phyloP scores from a whole-genome alignment of 2,329 filamentous ascomycete genomes.

The Drechslera avenae region DNA sequence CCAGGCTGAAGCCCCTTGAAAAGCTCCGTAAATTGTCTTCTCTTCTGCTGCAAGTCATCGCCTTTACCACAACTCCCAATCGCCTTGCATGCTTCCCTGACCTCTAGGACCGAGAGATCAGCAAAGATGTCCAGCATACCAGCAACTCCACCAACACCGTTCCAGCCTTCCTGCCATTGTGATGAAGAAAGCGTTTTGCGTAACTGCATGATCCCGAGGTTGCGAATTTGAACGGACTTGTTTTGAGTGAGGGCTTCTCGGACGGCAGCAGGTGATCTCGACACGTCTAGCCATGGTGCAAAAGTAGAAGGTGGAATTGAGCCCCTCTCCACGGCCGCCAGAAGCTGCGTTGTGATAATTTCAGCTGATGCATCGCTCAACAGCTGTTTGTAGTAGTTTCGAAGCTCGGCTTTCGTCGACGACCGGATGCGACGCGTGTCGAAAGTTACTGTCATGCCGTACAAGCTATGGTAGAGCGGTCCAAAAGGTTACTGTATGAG shows the following conservation, averaged over 20 bases:
- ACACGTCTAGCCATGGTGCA: slow-evolving; percentile 33
- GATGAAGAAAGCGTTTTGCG: slow-evolving; percentile 19
- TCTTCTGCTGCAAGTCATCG: slow-evolving; percentile 21
- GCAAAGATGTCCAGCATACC: slow-evolving; percentile 33
- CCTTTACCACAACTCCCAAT: slow-evolving; percentile 23
- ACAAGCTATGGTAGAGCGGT: background rate
- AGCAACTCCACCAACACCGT: slow-evolving; percentile 29
- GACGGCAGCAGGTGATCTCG: slow-evolving; percentile 23
- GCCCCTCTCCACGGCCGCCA: slow-evolving; percentile 18
- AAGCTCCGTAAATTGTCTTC: slow-evolving; percentile 23
- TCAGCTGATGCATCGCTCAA: background rate
- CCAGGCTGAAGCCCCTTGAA: slow-evolving; percentile 31
- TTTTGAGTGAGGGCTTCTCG: slow-evolving; percentile 28
- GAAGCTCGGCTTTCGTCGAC: slow-evolving; percentile 6
- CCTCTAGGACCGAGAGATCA: slow-evolving; percentile 34
- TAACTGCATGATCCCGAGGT: slow-evolving; percentile 26
- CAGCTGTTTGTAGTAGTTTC: slow-evolving; percentile 13
- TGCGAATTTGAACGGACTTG: slow-evolving; percentile 28
- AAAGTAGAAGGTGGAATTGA: slow-evolving; percentile 28
- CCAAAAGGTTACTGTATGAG: background rate
- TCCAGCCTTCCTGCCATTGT: slow-evolving; percentile 35
- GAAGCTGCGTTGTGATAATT: slow-evolving; percentile 10
- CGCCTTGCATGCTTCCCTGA: slow-evolving; percentile 23
- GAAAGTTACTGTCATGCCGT: slow-evolving; percentile 4
- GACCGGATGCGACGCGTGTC: slow-evolving; percentile 13